phyloP scores from a whole-genome alignment of 2,329 filamentous ascomycete genomes.

The Aureobasidium mangrovei region DNA sequence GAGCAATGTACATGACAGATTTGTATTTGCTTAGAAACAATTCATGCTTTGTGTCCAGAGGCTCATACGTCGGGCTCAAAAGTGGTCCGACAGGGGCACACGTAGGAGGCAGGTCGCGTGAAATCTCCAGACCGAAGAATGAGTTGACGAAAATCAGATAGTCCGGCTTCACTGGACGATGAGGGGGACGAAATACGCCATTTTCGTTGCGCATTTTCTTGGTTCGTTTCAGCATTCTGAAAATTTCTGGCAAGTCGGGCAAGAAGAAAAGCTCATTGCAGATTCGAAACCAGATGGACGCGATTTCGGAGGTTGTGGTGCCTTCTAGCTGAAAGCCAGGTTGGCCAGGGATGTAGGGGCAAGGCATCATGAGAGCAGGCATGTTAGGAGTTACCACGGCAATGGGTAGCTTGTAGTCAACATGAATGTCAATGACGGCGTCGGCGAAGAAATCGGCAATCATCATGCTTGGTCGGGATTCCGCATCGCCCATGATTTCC shows the following conservation, averaged over 20 bases:
- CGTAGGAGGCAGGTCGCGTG: neutral
- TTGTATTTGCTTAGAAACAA: neutral
- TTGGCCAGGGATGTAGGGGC: neutral
- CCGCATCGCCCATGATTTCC: neutral
- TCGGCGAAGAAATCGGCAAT: neutral
- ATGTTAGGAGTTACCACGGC: neutral
- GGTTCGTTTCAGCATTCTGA: neutral
- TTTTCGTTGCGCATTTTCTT: neutral
- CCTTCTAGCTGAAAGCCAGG: neutral
- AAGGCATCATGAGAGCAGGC: neutral
- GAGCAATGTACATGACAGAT: neutral
- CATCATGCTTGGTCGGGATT: neutral
- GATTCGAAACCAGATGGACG: neutral
- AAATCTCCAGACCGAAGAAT: neutral
- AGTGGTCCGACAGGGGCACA: neutral
- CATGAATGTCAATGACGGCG: neutral
- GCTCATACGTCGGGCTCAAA: neutral
- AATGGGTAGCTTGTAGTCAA: neutral
- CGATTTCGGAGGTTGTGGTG: neutral
- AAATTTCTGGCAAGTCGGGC: neutral
- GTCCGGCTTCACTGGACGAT: neutral
- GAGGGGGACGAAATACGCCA: neutral
- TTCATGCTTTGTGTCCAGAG: neutral
- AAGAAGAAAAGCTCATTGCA: neutral
- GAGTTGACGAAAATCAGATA: neutral